Conservation (phyloP, 176 grass and related monocot genomes). For the Urochloa ruziziensis region DNA sequence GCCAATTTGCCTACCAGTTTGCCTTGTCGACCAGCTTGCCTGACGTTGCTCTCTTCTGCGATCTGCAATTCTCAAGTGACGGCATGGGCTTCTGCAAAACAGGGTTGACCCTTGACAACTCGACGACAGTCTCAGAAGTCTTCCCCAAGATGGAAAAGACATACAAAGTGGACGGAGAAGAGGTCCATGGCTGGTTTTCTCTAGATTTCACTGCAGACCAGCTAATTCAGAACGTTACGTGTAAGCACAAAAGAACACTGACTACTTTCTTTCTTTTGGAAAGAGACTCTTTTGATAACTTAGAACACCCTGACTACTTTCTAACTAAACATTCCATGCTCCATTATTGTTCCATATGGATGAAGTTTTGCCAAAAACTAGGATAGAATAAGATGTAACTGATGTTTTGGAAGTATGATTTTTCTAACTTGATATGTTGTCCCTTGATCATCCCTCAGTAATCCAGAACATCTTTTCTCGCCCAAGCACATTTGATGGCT, state of each 20-base stretch:
- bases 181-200: constrained; percentile 70
- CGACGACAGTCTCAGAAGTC: constrained; percentile 39
- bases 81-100: constrained; percentile 57
- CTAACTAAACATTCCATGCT: background rate
- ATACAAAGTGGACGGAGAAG: constrained; percentile 51
- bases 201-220: constrained; percentile 75
- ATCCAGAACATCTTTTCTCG: constrained; percentile 86
- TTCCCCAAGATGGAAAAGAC: constrained; percentile 58
- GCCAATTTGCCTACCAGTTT: constrained; percentile 54
- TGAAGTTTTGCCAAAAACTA: background rate
- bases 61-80: constrained; percentile 70
- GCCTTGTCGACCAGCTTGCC: constrained; percentile 47
- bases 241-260: constrained; percentile 50
- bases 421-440: constrained; percentile 18
- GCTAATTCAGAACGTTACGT: constrained; percentile 62
- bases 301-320: constrained; percentile 4
- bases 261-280: constrained; percentile 21
- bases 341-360: constrained; percentile 12
- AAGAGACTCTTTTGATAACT: no score
- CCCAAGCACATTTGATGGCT: constrained; percentile 82
- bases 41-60: constrained; percentile 54
- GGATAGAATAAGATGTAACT: background rate
- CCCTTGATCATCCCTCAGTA: constrained; percentile 49
- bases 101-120: constrained; percentile 64
- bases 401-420: constrained; percentile 1